phyloP scores from a whole-genome alignment of 2,329 filamentous ascomycete genomes.

The Aspergillus fijiensis region DNA sequence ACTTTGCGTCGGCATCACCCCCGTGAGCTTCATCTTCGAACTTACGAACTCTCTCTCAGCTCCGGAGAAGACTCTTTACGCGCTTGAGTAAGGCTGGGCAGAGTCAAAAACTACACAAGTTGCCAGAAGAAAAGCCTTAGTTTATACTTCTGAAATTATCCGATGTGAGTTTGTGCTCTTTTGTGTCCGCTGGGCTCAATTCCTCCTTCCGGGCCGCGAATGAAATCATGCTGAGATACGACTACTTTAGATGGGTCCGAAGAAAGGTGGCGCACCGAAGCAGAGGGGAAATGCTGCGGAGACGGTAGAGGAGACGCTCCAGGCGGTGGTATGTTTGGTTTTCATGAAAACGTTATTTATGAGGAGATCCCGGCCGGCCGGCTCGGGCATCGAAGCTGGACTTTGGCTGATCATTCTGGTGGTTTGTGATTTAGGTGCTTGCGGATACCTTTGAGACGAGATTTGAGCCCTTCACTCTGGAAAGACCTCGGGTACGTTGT shows the following conservation, averaged over 20 bases:
- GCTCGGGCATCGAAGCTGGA: not conserved
- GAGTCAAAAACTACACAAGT: not conserved
- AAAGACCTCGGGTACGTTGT: slow-evolving; percentile 74
- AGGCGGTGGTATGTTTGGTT: slow-evolving; percentile 57
- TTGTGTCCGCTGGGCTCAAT: not conserved
- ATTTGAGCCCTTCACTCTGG: slow-evolving; percentile 84
- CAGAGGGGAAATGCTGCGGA: slow-evolving; percentile 50
- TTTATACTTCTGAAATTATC: not conserved
- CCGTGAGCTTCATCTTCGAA: not conserved
- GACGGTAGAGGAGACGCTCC: slow-evolving; percentile 61
- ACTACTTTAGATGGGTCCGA: slow-evolving; percentile 33
- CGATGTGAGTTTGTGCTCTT: not conserved
- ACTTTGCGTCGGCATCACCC: not conserved
- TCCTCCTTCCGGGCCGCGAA: no score
- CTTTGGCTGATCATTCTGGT: slow-evolving; percentile 14
- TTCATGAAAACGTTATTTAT: no score
- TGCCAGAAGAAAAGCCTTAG: not conserved
- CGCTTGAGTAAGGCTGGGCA: not conserved
- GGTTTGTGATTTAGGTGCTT: slow-evolving; percentile 61
- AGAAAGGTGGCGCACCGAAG: slow-evolving; percentile 35
- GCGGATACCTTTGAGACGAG: slow-evolving; percentile 93
- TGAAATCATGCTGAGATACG: not conserved
- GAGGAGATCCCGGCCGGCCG: not conserved
- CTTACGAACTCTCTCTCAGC: not conserved
- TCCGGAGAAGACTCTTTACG: not conserved